Evolutionary conservation across 208 protist species (phyloP), one percentile per base, ranked within the genome.

Genomic region (Trypanosoma lewisi): DNA sequence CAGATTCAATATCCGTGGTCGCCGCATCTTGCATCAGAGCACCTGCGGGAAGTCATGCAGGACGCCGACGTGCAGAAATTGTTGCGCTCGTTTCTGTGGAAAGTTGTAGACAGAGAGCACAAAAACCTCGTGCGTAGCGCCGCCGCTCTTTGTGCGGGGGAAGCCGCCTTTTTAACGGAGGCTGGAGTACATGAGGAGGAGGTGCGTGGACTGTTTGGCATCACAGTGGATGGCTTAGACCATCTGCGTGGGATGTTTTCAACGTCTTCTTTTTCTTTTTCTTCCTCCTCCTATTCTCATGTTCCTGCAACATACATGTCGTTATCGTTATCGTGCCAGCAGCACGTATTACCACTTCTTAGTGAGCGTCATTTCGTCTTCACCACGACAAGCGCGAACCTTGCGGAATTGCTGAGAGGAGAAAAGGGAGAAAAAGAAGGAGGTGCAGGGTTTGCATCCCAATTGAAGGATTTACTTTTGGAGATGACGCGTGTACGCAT

Each of bases 401-500:
- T 65, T 49, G 57, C 42, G 7, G 36, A 11, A 21, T 47, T 60
- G 28, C 50, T 60, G 2, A 57, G 28, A 17, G 21, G 19, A 28
- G 50, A 23, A 23, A 41, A 16, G 33, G 31, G 21, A 61, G 23
- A 42, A 23, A 7, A 45, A 21, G 11, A 33, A 7, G 33, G 25
- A 57, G 17, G 48, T 11, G 14, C 17, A 14, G 27, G 1, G 14
- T 69, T 69, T 53, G 36, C 23, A 19, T 44, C 27, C 23, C 30
- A 57, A 33, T 42, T 63, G 4, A 42, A 8, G 12, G 21, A 23
- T 27, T 21, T 70, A 2, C 27, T 72, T 28, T 34, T 65, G 25
- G 66, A 72, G 3, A 72, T 72, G 66, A 23, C 34, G 21, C 66
- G 66, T 31, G 66, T 72, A n/a, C 55, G 66, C 11, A 72, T 72